A percentile compares a stretch with the other conserved stretches of the same genome.
phyloP scores from a whole-genome alignment of 768 basidiomycete species.

The Russula foetens region DNA sequence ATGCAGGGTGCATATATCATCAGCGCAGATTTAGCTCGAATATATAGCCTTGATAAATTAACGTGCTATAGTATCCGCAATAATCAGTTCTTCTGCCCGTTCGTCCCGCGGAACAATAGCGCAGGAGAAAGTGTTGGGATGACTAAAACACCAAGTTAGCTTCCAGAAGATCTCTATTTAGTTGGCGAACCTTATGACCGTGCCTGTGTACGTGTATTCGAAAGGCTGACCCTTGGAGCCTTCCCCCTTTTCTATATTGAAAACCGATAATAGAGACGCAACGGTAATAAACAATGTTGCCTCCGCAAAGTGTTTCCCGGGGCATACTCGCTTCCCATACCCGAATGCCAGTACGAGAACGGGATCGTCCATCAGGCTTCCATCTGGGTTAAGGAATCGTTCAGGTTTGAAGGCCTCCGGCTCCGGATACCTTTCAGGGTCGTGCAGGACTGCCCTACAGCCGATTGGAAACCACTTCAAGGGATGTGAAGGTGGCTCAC shows the following conservation, averaged over 20 bases:
- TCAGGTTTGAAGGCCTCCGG: conserved; percentile 20
- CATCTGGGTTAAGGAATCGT: conserved; percentile 10
- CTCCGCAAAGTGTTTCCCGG: conserved; percentile 16
- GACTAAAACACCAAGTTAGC: background rate
- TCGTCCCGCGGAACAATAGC: background rate
- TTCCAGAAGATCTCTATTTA: background rate
- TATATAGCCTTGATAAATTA: background rate
- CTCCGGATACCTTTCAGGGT: background rate
- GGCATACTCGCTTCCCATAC: conserved; percentile 18
- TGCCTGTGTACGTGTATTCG: background rate
- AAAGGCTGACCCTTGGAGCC: background rate
- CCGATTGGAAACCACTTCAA: background rate
- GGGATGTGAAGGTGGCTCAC: background rate
- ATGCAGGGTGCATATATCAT: background rate
- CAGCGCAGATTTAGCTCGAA: background rate
- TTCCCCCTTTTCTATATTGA: background rate
- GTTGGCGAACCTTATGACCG: background rate
- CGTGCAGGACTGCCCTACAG: background rate
- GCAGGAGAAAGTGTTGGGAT: background rate
- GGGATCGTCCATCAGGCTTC: conserved; percentile 27
- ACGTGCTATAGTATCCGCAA: background rate
- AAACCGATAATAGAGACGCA: background rate
- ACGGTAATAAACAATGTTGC: conserved; percentile 6
- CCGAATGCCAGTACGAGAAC: conserved; percentile 18
- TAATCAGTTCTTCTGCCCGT: background rate